Percentiles rank a stretch among this genome's conserved stretches.
Evolutionary conservation across 805 yeast species (phyloP).

Genomic region (Diddensiella transvaalensis): DNA sequence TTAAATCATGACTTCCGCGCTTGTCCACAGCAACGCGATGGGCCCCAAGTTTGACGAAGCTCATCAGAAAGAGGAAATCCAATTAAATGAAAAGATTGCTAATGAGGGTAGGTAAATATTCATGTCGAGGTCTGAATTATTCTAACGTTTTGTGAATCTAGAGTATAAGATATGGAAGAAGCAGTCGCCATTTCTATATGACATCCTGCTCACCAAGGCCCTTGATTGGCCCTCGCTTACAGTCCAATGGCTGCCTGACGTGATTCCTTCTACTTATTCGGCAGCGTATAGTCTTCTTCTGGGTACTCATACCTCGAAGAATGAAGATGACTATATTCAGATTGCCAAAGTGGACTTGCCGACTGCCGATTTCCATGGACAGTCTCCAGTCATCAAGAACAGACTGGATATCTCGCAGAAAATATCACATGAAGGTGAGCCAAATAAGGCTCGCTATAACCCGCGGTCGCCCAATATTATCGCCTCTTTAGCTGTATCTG

Average conservation of each 20-base stretch:
- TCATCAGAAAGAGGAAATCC: slow-evolving; percentile 16
- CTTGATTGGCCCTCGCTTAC: slow-evolving; percentile 60
- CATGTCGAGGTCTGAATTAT: too few relatives aligned
- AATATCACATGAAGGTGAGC: slow-evolving; percentile 67
- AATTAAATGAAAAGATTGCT: slow-evolving; percentile 23
- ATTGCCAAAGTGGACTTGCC: slow-evolving; percentile 39
- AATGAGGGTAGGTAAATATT: slow-evolving; percentile 24
- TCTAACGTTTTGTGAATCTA: too few relatives aligned
- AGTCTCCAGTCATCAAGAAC: slow-evolving; percentile 10
- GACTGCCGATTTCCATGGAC: slow-evolving; percentile 15
- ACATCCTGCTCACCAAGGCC: slow-evolving; percentile 50
- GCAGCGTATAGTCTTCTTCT: slow-evolving; percentile 48
- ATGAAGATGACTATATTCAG: slow-evolving; percentile 45
- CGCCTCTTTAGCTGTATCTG: slow-evolving; percentile 51
- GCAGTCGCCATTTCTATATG: slow-evolving; percentile 56
- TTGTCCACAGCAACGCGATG: not conserved
- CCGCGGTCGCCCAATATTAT: slow-evolving; percentile 45
- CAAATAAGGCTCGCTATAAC: slow-evolving; percentile 57
- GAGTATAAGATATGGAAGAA: slow-evolving; percentile 63
- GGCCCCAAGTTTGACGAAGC: slow-evolving; percentile 1
- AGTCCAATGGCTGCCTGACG: slow-evolving; percentile 59
- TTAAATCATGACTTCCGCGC: too few relatives aligned
- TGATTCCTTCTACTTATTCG: slow-evolving; percentile 22
- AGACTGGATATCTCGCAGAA: slow-evolving; percentile 41
- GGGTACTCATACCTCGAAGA: slow-evolving; percentile 62